Evolutionary conservation across 345 rosid species (phyloP), one percentile per base, ranked within the genome.

Genomic region (Gossypium bickii): DNA sequence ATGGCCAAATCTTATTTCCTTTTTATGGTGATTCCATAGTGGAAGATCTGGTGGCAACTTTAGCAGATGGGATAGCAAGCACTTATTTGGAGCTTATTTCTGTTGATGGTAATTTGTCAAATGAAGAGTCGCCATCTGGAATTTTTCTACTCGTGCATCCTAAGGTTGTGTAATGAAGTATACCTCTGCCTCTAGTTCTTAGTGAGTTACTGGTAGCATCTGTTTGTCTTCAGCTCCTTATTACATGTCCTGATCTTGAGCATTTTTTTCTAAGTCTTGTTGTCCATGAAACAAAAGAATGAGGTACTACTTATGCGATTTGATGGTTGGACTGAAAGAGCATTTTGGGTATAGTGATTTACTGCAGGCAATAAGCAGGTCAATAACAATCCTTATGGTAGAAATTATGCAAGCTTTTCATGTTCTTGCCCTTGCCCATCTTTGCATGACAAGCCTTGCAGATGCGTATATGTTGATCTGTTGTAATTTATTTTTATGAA

Each of bases 11-110:
- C 78, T 83, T 94, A 82, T 89, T 90, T 81, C 64, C 76, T 51
- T 70, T 75, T 38, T 87, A 87, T 55, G 97, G 90, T 68, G 87
- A 79, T 74, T 84, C 95, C 78, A 83, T 92, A 78, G 82, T 94
- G 82, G 97, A 94, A 85, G 97, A 92, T 85, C 81, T 92, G 85
- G 87, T 89, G 70, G 87, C 92, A 81, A 83, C 90, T 44, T 77
- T 94, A 77, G 97, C 98, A 1, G 94, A 94, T 82, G 92, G 91
- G 70, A 79, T 94, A 61, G 95, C 97, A 43, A 92, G 86, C 76
- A 78, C 82, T 69, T 94, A 87, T 86, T 79, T 94, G 82, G 97
- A 94, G 87, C 92, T 92, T 78, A 89, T 92, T 72, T 94, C 98
- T 43, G 90, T 94, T 52, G 97, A 92, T 78, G 87, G 98, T 71